phyloP scores from a whole-genome alignment of 129 eudicot genomes.

The Escallonia herrerae region DNA sequence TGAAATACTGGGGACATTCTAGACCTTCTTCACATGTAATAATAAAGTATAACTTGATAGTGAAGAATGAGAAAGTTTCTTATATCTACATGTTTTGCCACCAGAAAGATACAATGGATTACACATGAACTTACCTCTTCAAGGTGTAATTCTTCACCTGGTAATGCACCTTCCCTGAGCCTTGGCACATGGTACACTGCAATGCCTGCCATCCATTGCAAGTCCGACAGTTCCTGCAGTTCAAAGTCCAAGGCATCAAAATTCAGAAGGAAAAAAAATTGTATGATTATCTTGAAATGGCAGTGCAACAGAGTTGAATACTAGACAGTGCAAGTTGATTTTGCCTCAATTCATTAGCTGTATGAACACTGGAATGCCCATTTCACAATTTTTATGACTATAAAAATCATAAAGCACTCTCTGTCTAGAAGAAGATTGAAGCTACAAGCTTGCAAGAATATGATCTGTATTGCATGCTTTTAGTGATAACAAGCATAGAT shows the following conservation, averaged over 20 bases:
- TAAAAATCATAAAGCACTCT: not conserved
- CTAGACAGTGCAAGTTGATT: not conserved
- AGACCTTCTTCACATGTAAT: too few relatives aligned
- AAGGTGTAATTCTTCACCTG: slow-evolving; percentile 73
- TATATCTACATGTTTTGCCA: not conserved
- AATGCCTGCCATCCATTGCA: slow-evolving; percentile 94
- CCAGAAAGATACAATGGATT: too few relatives aligned
- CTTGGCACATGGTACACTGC: slow-evolving; percentile 91
- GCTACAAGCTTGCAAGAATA: not conserved
- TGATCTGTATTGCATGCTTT: not conserved
- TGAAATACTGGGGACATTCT: too few relatives aligned
- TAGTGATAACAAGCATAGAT: not conserved
- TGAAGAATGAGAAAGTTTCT: not conserved
- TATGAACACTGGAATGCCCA: not conserved
- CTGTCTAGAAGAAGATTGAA: not conserved
- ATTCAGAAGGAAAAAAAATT: slow-evolving; percentile 4
- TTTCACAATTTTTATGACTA: not conserved
- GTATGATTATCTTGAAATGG: not conserved
- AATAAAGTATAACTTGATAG: too few relatives aligned
- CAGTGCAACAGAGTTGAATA: not conserved
- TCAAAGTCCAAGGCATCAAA: slow-evolving; percentile 11
- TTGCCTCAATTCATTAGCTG: not conserved
- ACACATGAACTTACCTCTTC: slow-evolving; percentile 47
- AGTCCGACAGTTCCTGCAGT: slow-evolving; percentile 62
- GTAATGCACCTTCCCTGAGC: slow-evolving; percentile 82